A percentile compares a stretch with the other conserved stretches of the same genome.
Conservation (phyloP, 176 grass and related monocot genomes). For the Puya raimondii region DNA sequence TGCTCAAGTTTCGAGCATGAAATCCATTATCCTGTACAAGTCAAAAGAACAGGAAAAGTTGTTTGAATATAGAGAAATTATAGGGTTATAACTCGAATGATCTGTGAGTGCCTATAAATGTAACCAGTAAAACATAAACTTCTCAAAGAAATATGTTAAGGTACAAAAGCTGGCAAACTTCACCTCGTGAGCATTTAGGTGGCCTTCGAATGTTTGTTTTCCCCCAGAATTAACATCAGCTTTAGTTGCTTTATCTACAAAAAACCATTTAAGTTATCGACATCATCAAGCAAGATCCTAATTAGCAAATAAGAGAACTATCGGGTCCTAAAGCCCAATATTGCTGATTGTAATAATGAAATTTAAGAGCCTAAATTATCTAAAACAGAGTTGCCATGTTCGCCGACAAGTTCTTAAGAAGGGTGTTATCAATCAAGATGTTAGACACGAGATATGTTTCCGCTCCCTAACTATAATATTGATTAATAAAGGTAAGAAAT, state of each 20-base stretch:
- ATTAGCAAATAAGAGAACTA: not conserved
- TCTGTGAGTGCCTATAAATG: not conserved
- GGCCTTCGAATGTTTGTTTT: slow-evolving; percentile 37
- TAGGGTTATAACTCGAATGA: not conserved
- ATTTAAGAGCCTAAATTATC: not conserved
- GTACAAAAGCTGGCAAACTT: not conserved
- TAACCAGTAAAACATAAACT: slow-evolving; percentile 1
- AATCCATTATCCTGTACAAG: slow-evolving; percentile 45
- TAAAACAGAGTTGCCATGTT: not conserved
- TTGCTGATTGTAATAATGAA: not conserved
- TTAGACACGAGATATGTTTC: too few relatives aligned
- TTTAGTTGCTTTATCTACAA: slow-evolving; percentile 31
- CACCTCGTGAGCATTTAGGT: slow-evolving; percentile 54
- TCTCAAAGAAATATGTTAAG: not conserved
- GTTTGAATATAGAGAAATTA: slow-evolving; percentile 15
- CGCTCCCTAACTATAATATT: too few relatives aligned
- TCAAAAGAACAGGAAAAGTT: not conserved
- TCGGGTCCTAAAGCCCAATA: not conserved
- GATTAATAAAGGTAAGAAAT: too few relatives aligned
- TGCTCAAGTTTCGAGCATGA: slow-evolving; percentile 77
- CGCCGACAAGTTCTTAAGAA: not conserved
- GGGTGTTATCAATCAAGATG: not conserved
- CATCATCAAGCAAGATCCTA: slow-evolving; percentile 13
- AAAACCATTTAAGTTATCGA: slow-evolving; percentile 5
- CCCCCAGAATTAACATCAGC: slow-evolving; percentile 35